These are phyloP conservation scores for Yamagishiella unicocca DNA, from an alignment of 139 green algal genomes.

Conservation along the genomic window DNA sequence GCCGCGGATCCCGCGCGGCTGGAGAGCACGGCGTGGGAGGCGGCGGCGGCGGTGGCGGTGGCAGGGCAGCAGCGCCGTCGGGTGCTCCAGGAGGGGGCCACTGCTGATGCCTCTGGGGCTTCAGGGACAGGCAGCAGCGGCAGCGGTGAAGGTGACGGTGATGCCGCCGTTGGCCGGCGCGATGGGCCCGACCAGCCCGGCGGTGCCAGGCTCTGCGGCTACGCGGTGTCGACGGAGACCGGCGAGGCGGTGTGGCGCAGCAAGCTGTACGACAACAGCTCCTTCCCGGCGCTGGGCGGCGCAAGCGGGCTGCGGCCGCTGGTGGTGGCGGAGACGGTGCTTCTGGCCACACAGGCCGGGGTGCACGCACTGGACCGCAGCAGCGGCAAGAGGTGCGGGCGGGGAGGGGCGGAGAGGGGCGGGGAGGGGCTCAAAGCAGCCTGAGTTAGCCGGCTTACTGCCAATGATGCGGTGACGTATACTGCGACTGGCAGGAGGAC, in stretches of 20 bases:
- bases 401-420: neutral
- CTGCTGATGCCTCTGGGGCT: neutral
- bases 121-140: neutral
- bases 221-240: neutral
- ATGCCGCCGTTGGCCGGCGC: neutral
- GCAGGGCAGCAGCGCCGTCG: neutral
- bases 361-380: constrained; percentile 15
- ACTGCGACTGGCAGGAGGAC: too few relatives aligned
- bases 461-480: too few relatives aligned
- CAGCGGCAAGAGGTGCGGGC: constrained; percentile 4
- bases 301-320: neutral
- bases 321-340: neutral
- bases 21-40: neutral
- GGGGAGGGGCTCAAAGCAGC: neutral
- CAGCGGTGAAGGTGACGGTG: neutral
- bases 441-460: too few relatives aligned
- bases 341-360: neutral
- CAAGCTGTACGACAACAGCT: neutral
- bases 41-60: neutral
- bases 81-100: neutral
- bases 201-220: constrained; percentile 7
- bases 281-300: neutral
- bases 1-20: too few relatives aligned
- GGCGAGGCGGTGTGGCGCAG: constrained; percentile 4
- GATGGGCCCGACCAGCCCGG: neutral